Percentiles rank a stretch among this genome's conserved stretches.
These are phyloP conservation scores for Parsonsia alboflavescens DNA, from an alignment of 257 asterid genomes.

Conservation along the genomic window DNA sequence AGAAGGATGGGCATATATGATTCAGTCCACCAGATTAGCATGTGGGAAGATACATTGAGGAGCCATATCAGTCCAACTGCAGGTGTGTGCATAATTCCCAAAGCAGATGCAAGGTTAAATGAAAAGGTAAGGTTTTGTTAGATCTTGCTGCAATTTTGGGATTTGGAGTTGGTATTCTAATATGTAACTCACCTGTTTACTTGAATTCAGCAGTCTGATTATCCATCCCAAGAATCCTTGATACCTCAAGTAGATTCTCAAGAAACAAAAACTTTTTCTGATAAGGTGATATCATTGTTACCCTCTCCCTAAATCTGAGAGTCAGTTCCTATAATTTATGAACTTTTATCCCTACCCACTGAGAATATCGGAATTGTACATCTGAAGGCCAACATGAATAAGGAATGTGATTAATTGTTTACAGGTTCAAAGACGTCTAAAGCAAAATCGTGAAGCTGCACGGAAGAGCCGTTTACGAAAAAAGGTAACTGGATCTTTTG, in stretches of 20 bases:
- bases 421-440: conserved; percentile 75
- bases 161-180: conserved; percentile 4
- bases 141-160: neutral
- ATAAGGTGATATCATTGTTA: conserved; percentile 46
- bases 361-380: no score
- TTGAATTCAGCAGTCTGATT: conserved; percentile 41
- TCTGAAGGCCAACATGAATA: neutral
- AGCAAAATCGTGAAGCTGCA: conserved; percentile 97
- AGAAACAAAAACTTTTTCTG: conserved; percentile 43
- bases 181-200: neutral
- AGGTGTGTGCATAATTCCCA: conserved; percentile 36
- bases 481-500: conserved; percentile 44
- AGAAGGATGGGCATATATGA: conserved; percentile 64
- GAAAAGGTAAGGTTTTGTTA: conserved; percentile 46
- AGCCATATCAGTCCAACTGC: conserved; percentile 45
- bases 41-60: conserved; percentile 77
- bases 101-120: conserved; percentile 40
- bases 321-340: neutral
- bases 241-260: conserved; percentile 52
- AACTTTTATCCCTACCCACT: no score
- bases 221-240: conserved; percentile 52
- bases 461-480: conserved; percentile 80
- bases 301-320: neutral
- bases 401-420: neutral
- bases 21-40: conserved; percentile 61